These are phyloP conservation scores for Calocera cornea DNA, from an alignment of 768 basidiomycete genomes.

Conservation along the genomic window DNA sequence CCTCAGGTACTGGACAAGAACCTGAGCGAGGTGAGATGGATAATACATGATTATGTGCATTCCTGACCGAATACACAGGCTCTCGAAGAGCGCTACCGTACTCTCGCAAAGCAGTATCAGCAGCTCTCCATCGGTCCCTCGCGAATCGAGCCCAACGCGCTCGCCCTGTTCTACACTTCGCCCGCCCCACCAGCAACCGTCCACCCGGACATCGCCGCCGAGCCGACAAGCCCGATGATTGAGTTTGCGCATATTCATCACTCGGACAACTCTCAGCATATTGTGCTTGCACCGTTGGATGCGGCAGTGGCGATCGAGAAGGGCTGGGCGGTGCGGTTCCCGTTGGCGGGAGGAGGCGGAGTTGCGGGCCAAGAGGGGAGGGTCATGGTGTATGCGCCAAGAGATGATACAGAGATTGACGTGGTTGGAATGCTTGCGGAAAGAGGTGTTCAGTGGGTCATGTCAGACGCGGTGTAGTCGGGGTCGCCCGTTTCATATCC, in stretches of 20 bases:
- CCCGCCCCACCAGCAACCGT: not conserved
- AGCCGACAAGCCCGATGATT: not conserved
- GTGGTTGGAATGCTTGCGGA: not conserved
- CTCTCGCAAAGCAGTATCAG: not conserved
- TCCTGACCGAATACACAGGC: not conserved
- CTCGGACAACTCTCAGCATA: not conserved
- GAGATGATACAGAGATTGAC: not conserved
- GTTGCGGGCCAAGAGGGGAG: not conserved
- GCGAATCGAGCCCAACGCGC: not conserved
- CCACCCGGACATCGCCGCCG: not conserved
- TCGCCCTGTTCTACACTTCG: not conserved
- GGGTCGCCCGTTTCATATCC: no score
- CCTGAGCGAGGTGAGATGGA: not conserved
- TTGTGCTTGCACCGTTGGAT: not conserved
- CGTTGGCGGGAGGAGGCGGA: not conserved
- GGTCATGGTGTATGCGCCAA: not conserved
- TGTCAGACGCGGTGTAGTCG: no score
- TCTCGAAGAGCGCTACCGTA: not conserved
- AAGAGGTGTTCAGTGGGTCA: no score
- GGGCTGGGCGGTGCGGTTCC: not conserved
- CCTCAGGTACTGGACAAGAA: not conserved
- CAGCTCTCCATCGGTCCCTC: not conserved
- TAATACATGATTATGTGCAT: not conserved
- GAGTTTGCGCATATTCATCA: not conserved
- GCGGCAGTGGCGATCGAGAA: not conserved